Percentiles rank a stretch among this genome's conserved stretches.
Conservation (phyloP, 1,139 yeast genomes). For the Lizanozyma gosingica region DNA sequence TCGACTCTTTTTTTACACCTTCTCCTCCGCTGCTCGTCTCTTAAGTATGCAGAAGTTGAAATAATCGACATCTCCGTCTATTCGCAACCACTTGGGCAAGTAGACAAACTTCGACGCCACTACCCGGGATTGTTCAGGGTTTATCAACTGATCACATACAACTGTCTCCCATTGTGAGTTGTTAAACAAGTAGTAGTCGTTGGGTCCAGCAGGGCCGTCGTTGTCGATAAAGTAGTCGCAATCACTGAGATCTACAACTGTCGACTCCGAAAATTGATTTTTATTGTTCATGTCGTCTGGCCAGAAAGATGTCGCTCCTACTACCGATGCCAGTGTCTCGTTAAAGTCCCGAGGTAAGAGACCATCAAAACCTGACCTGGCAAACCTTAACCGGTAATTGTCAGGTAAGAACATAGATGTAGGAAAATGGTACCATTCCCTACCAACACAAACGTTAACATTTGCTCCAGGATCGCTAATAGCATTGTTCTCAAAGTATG, state of each 20-base stretch:
- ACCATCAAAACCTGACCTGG: slow-evolving; percentile 76
- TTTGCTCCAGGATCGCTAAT: slow-evolving; percentile 6
- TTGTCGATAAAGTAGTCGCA: slow-evolving; percentile 61
- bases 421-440: slow-evolving; percentile 94
- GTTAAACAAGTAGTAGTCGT: slow-evolving; percentile 6
- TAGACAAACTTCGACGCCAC: slow-evolving; percentile 36
- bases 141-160: slow-evolving; percentile 35
- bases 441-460: slow-evolving; percentile 70
- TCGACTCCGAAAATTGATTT: slow-evolving; percentile 50
- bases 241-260: slow-evolving; percentile 30
- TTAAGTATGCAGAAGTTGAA: slow-evolving; percentile 16
- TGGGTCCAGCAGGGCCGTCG: slow-evolving; percentile 20
- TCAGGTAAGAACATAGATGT: slow-evolving; percentile 71
- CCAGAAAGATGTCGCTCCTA: slow-evolving; percentile 24
- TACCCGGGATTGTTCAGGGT: slow-evolving; percentile 39
- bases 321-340: slow-evolving; percentile 25
- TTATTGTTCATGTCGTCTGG: slow-evolving; percentile 69
- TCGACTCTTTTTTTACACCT: not conserved
- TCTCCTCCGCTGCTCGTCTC: slow-evolving; percentile 1
- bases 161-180: slow-evolving; percentile 32
- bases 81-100: slow-evolving; percentile 26
- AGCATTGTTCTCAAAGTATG: slow-evolving; percentile 10
- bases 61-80: slow-evolving; percentile 10
- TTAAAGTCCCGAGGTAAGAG: slow-evolving; percentile 79
- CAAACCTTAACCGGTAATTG: slow-evolving; percentile 53